Evolutionary conservation across 73 alveolate species (phyloP).

Genomic region (Paraurostyla sp.): DNA sequence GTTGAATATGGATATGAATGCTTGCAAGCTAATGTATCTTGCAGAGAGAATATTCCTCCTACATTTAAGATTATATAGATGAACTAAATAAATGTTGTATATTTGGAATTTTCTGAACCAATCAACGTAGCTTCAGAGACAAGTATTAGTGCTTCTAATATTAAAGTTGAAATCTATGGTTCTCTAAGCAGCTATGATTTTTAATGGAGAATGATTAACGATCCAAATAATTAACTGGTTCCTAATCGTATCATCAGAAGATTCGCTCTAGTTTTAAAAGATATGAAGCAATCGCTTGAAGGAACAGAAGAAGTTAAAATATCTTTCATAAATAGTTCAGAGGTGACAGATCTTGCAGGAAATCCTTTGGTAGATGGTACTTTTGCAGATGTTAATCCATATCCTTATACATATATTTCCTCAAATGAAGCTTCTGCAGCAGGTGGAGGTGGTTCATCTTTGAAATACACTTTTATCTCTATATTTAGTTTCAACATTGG

Average conservation of each 20-base stretch:
- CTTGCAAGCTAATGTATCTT: not conserved
- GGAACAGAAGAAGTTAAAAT: not conserved
- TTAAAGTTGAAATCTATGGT: not conserved
- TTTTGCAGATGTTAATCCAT: not conserved
- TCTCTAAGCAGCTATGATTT: not conserved
- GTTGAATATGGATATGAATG: slow-evolving; percentile 16
- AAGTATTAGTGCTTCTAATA: not conserved
- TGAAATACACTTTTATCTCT: slow-evolving; percentile 7
- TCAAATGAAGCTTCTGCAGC: not conserved
- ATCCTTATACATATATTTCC: not conserved
- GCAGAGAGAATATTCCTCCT: slow-evolving; percentile 34
- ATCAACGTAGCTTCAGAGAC: not conserved
- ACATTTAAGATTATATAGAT: not conserved
- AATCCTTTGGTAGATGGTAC: not conserved
- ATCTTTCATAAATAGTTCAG: not conserved
- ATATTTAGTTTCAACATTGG: slow-evolving; percentile 1
- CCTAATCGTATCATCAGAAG: not conserved
- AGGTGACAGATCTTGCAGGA: not conserved
- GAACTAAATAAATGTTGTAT: not conserved
- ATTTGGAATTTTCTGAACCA: not conserved
- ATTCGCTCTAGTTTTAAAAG: not conserved
- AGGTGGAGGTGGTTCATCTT: slow-evolving; percentile 2
- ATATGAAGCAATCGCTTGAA: not conserved
- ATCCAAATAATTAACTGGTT: not conserved
- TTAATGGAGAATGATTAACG: slow-evolving; percentile 3